Evolutionary conservation across 2,329 filamentous ascomycete species (phyloP), one percentile per base, ranked within the genome.

Genomic region (Xylaria sp.): DNA sequence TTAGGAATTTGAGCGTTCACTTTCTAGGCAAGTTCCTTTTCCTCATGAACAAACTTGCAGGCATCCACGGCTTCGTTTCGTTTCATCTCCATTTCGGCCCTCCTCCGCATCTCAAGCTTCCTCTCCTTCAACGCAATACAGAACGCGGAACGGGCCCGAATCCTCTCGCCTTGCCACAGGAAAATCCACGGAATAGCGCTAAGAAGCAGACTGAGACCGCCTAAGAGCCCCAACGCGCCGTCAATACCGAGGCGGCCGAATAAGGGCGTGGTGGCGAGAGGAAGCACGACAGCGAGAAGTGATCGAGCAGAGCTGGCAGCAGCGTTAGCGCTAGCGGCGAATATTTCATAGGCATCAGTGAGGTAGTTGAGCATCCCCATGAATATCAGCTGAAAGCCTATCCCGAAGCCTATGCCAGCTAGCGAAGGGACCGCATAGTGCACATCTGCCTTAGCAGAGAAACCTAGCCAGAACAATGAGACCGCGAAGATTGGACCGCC

Each of bases 401-500:
- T 78, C 58, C 90, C 90, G 66, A 91, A 91, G 0, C 86, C 81
- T 0, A 91, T 74, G 0, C 90, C 89, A 0, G 88, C 87, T 10
- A 90, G 76, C 75, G 90, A 86, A 2, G 89, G 89, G 1, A 83
- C 84, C 10, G 84, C 83, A 76, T 87, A 90, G 58, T 84, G 81
- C 7, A 89, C 78, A 7, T 77, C 79, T 0, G 79, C 66, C 5
- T 80, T 81, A 1, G 89, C 82, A 0, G 86, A 85, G 86, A 86
- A 91, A 23, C 88, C 90, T 18, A 91, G 84, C 87, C 87, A 89
- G 77, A 90, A 88, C 65, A 89, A 79, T 8, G 85, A 84, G 39
- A 86, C 65, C 23, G 83, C 85, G 73, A 87, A 89, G 51, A 92
- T 81, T 0, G 91, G 91, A 0, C 92, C 91, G 0, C 91, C 92